Evolutionary conservation across 305 asterid species (phyloP).

Genomic region (Fraxinus dipetala): DNA sequence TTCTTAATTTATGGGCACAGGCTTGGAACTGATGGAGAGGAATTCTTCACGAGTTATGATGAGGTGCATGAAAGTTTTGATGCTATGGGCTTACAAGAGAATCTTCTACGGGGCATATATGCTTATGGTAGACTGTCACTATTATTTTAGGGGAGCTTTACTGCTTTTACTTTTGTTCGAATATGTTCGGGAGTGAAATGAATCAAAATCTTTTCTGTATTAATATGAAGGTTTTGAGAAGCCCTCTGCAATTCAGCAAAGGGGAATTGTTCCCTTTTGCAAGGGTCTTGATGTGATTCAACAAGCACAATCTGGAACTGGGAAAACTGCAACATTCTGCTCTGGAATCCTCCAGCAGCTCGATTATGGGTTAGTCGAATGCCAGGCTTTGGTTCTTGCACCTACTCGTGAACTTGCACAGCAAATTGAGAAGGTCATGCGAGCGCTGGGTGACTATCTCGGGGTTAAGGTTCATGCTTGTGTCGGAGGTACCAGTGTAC

Average conservation of each 20-base stretch:
- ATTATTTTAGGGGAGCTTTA: neutral
- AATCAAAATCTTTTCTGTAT: neutral
- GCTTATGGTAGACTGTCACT: constrained; percentile 58
- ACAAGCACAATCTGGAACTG: constrained; percentile 91
- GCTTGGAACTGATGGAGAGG: constrained; percentile 60
- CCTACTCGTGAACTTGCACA: constrained; percentile 93
- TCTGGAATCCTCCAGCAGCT: constrained; percentile 88
- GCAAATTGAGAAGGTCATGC: constrained; percentile 89
- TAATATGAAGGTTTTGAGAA: constrained; percentile 74
- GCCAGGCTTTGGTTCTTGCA: constrained; percentile 91
- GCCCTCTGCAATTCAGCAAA: constrained; percentile 92
- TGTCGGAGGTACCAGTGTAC: constrained; percentile 87
- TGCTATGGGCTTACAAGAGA: constrained; percentile 82
- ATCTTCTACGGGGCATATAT: constrained; percentile 82
- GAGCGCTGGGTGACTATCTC: constrained; percentile 83
- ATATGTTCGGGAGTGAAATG: neutral
- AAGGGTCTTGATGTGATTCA: constrained; percentile 87
- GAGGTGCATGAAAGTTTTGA: constrained; percentile 83
- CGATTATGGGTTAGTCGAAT: constrained; percentile 57
- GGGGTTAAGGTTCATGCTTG: constrained; percentile 90
- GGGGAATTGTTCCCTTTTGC: constrained; percentile 88
- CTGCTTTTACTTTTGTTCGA: neutral
- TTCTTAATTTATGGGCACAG: constrained; percentile 31
- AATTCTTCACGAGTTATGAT: constrained; percentile 77
- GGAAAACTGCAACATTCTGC: constrained; percentile 86